Evolutionary conservation across 2,329 filamentous ascomycete genomes (phyloP).

Genomic region (Pseudogymnoascus sp.): DNA sequence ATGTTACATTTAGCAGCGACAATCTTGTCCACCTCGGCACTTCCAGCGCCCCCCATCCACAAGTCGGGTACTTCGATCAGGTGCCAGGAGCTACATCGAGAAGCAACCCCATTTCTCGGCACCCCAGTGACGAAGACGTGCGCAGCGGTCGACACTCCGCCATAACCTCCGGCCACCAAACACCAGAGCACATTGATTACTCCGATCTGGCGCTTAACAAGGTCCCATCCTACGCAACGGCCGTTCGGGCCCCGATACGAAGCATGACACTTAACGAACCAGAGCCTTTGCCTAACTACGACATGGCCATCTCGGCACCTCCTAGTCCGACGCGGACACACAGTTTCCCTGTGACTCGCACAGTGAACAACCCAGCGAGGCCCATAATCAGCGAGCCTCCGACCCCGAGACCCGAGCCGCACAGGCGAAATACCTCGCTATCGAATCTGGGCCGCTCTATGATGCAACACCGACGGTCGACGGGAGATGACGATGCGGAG

Average conservation of each 20-base stretch:
- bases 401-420: conserved; percentile 14
- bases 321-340: conserved; percentile 22
- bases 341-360: conserved; percentile 13
- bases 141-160: conserved; percentile 33
- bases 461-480: conserved; percentile 15
- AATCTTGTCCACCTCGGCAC: conserved; percentile 16
- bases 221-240: conserved; percentile 70
- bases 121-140: conserved; percentile 38
- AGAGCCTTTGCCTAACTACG: conserved; percentile 56
- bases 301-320: conserved; percentile 49
- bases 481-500: conserved; percentile 21
- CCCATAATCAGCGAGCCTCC: neutral
- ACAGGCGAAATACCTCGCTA: neutral
- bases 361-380: neutral
- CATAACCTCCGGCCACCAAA: conserved; percentile 41
- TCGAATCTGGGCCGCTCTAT: conserved; percentile 25
- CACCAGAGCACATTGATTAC: conserved; percentile 48
- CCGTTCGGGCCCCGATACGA: conserved; percentile 55
- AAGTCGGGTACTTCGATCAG: conserved; percentile 19
- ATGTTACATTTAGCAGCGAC: conserved; percentile 19
- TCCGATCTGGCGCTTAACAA: conserved; percentile 45
- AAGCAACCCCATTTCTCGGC: conserved; percentile 34
- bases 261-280: conserved; percentile 40
- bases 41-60: conserved; percentile 22
- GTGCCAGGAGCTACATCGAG: conserved; percentile 19